Base-by-base conservation (phyloP, 768 basidiomycete species). In the Podaxis sp. region DNA sequence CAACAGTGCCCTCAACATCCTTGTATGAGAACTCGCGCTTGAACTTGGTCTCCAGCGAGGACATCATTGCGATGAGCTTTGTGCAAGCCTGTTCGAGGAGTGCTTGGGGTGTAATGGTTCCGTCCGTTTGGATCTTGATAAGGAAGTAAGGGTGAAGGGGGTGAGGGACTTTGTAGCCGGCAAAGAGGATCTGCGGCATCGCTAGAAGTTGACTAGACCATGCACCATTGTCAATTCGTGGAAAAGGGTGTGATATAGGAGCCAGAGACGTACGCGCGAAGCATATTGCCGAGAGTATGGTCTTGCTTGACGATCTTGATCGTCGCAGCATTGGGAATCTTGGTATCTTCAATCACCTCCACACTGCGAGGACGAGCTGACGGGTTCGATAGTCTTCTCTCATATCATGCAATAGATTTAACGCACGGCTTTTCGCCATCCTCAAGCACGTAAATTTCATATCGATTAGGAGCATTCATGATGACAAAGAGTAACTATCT, bases 91-190 rank as follows among this genome's bases (percentile, higher is more conserved):
- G 82, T 70, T 96, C 92, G 26, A 99, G 84, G 19, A 89, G 87
- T 22, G 83, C 85, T 67, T 93, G 84, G 1, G 96, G 95, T 17
- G 95, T 92, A 52, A 88, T 76, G 1, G 86, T 81, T 24, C 95
- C 93, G 74, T 98, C 95, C 1, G 96, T 98, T 77, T 98, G 97
- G 60, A 99, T 86, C 75, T 97, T 98, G 75, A 99, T 86, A 62
- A 93, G 81, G 77, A 99, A 96, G 73, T 95, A 85, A 7, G 96
- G 95, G 66, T 97, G 93, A 22, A 96, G 86, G 1, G 97, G 96
- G 70, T 98, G 97, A 0, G 96, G 96, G 42, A 95, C 94, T 79
- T 96, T 95, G 87, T 99, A 99, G 1, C 97, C 97, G 1, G 96
- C 96, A 72, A 99, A 99, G 64, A 95, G 87, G 67, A 98, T 87